Evolutionary conservation across 305 asterid species (phyloP).

Genomic region (Solanum hybrid): DNA sequence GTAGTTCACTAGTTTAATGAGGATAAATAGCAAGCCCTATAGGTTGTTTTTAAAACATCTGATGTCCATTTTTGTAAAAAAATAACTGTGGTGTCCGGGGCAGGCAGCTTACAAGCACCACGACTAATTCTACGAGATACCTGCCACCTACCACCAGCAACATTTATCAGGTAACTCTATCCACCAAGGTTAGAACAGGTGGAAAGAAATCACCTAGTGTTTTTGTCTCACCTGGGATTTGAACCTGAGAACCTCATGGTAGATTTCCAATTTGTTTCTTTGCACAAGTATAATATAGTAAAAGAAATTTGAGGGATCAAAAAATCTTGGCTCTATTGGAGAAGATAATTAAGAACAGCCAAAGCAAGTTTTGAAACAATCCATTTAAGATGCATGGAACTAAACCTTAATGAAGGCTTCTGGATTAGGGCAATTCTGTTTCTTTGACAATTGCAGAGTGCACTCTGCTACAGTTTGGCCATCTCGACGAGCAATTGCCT

Average conservation of each 20-base stretch:
- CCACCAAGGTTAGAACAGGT: neutral
- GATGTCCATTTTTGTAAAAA: neutral
- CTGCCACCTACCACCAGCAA: neutral
- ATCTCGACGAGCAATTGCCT: constrained; percentile 67
- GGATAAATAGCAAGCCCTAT: neutral
- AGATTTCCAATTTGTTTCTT: neutral
- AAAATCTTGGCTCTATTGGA: neutral
- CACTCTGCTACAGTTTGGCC: constrained; percentile 62
- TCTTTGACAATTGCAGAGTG: constrained; percentile 47
- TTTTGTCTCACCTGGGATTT: neutral
- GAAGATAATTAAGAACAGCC: neutral
- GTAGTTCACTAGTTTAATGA: neutral
- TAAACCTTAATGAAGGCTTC: constrained; percentile 56
- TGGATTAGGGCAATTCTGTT: constrained; percentile 69
- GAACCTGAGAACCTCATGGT: neutral
- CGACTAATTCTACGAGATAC: neutral
- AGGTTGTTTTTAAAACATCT: neutral
- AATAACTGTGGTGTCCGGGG: neutral
- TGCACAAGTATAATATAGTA: neutral
- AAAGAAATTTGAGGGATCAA: neutral
- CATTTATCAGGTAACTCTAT: neutral
- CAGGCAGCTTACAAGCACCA: neutral
- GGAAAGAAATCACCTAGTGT: neutral
- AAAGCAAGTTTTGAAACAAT: neutral
- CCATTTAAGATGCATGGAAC: neutral